These are phyloP conservation scores for Chrysopogon serrulatus DNA, from an alignment of 176 grass and related monocot genomes.

Conservation along the genomic window DNA sequence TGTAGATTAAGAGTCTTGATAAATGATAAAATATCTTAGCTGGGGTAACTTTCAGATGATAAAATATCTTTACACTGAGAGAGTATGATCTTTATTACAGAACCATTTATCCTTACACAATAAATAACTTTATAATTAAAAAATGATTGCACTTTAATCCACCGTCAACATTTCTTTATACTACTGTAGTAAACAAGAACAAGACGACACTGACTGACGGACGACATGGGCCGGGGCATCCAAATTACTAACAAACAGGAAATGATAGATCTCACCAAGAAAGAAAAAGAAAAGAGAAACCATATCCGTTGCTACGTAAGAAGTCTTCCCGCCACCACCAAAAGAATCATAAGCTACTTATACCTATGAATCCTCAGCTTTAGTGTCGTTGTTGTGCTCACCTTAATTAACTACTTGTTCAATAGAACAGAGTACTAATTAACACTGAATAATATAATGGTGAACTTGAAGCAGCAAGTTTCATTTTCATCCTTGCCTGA, in stretches of 20 bases:
- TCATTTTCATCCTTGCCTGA: neutral
- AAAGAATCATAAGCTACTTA: constrained; percentile 32
- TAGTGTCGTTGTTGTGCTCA: neutral
- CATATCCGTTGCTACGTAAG: neutral
- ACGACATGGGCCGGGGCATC: no score
- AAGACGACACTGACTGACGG: no score
- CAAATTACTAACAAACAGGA: neutral
- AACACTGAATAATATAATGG: neutral
- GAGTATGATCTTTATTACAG: no score
- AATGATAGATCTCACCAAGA: neutral
- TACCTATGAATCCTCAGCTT: constrained; percentile 18
- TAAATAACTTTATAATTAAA: no score
- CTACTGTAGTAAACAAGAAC: no score
- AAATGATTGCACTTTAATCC: no score
- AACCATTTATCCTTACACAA: no score
- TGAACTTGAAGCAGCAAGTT: neutral
- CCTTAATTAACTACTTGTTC: neutral
- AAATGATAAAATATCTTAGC: no score
- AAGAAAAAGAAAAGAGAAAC: neutral
- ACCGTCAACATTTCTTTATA: no score
- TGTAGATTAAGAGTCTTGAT: no score
- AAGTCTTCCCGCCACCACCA: neutral
- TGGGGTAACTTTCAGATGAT: no score
- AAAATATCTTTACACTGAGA: no score
- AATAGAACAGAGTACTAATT: neutral